Evolutionary conservation across 2,329 filamentous ascomycete genomes (phyloP), one percentile per base, ranked within the genome.

Genomic region (Elsinoe arachidis): DNA sequence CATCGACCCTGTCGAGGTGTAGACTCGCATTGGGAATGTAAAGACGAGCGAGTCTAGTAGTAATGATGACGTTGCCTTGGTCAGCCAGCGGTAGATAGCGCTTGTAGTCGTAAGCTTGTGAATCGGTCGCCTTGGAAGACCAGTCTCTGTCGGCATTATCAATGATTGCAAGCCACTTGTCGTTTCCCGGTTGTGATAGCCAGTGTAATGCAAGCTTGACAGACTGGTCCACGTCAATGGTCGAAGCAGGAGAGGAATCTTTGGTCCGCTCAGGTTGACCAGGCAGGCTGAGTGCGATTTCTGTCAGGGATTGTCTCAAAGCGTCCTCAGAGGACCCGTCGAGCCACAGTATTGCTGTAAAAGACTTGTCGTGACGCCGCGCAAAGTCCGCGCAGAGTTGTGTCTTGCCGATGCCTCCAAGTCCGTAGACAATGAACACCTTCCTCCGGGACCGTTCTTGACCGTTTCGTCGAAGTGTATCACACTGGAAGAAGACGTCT

Each of bases 321-420:
- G 37, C 6, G 17, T 39, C 6, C 14, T 15, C 5, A 5, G 37
- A 39, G 5, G 37, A 39, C 6, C 65, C 65, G 55, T 71, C 66
- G 3, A 72, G 57, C 68, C 67, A 71, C 60, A 71, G 68, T 46
- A 71, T 59, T 11, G 67, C 63, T 51, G 59, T 66, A 57, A 68
- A 70, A 9, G 30, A 39, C 21, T 51, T 43, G 43, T 61, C 33
- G 53, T 69, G 61, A 44, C 52, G 59, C 58, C 60, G 58, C 12
- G 61, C 63, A 59, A 66, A 67, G 47, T 63, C 55, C 14, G 59
- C 53, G 7, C 43, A 59, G 17, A 68, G 58, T 55, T 68, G 65
- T 9, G 67, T 68, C 59, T 69, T 68, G 14, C 67, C 66, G 5
- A 67, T 66, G 3, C 67, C 65, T 14, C 66, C 64, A 41, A 66